phyloP scores from a whole-genome alignment of 352 stramenopile genomes.

The Pythium aristosporum region DNA sequence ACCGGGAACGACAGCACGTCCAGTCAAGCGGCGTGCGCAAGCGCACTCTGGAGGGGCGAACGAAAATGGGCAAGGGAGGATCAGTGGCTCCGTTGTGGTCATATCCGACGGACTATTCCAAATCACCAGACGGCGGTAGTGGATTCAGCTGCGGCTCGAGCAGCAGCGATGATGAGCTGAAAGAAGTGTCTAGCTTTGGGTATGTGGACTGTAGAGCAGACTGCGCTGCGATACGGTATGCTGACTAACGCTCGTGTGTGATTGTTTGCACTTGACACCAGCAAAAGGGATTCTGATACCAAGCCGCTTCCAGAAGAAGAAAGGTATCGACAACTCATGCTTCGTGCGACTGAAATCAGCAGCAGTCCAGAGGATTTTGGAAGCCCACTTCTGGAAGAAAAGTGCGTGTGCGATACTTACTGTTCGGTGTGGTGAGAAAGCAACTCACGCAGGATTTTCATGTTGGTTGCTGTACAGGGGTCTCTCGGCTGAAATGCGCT shows the following conservation, averaged over 20 bases:
- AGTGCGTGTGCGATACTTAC: conserved; percentile 33
- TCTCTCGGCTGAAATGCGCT: conserved; percentile 73
- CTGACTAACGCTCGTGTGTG: not conserved
- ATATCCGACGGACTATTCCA: conserved; percentile 28
- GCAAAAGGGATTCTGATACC: conserved; percentile 45
- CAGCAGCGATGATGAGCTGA: conserved; percentile 80
- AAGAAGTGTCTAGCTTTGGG: conserved; percentile 61
- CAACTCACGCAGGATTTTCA: not conserved
- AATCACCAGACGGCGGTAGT: conserved; percentile 42
- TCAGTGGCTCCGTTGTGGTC: conserved; percentile 39
- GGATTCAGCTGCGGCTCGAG: conserved; percentile 36
- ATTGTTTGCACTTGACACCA: conserved; percentile 13
- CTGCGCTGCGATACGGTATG: not conserved
- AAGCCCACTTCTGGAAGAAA: conserved; percentile 77
- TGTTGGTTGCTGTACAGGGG: conserved; percentile 36
- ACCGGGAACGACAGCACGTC: conserved; percentile 47
- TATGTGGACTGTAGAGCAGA: conserved; percentile 25
- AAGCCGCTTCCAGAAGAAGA: conserved; percentile 65
- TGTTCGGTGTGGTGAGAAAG: not conserved
- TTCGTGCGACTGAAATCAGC: conserved; percentile 52
- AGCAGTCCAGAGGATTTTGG: conserved; percentile 71
- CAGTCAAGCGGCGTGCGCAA: conserved; percentile 61
- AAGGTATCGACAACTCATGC: conserved; percentile 53
- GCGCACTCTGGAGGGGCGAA: conserved; percentile 57
- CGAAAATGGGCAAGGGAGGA: conserved; percentile 32